Evolutionary conservation across 1,284 basidiomycete species (phyloP).

Genomic region (Kalmanozyma brasiliensis): DNA sequence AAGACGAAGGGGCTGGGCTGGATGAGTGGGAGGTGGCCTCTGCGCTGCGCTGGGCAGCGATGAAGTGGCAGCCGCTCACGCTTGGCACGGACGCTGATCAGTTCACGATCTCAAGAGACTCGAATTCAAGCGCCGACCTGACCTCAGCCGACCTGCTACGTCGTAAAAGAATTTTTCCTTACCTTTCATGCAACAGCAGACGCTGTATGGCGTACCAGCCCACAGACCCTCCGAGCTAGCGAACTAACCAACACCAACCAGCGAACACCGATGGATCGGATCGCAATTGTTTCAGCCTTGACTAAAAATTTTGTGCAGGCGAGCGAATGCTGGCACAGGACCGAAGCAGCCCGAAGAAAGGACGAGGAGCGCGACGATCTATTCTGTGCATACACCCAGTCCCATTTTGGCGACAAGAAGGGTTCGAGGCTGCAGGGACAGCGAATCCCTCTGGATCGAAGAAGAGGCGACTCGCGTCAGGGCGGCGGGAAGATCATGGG

Average conservation of each 20-base stretch:
- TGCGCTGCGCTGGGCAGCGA: slow-evolving; percentile 17
- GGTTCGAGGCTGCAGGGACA: background rate
- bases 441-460: no score
- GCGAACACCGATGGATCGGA: slow-evolving; percentile 8
- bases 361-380: background rate
- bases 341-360: background rate
- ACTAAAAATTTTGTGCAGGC: slow-evolving; percentile 1
- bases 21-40: slow-evolving; percentile 22
- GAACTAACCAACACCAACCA: background rate
- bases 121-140: slow-evolving; percentile 14
- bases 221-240: slow-evolving; percentile 8
- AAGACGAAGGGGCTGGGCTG: slow-evolving; percentile 1
- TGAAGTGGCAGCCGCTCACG: slow-evolving; percentile 3
- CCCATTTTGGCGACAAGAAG: background rate
- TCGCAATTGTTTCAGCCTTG: slow-evolving; percentile 1
- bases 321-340: background rate
- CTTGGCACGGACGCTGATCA: slow-evolving; percentile 7
- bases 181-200: slow-evolving; percentile 17
- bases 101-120: slow-evolving; percentile 9
- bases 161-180: background rate
- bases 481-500: background rate
- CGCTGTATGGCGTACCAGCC: slow-evolving; percentile 18
- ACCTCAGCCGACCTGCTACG: slow-evolving; percentile 12
- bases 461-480: no score
- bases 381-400: no score